These are phyloP conservation scores for Cryphonectria carpinicola DNA, from an alignment of 2,329 filamentous ascomycete genomes.

Conservation along the genomic window DNA sequence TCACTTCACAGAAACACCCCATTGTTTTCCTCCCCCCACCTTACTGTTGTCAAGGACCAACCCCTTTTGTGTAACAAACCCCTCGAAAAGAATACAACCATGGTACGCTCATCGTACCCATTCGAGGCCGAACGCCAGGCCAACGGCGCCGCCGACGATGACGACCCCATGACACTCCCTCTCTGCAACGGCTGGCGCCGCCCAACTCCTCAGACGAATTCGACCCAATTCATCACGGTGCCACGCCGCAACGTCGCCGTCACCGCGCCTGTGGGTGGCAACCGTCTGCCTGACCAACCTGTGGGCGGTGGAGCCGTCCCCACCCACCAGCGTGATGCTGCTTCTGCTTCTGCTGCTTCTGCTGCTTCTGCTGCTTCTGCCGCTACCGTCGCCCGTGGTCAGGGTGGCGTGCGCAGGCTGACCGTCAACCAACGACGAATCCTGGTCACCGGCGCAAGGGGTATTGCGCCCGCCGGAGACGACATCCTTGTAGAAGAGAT, in stretches of 20 bases:
- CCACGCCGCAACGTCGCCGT: not conserved
- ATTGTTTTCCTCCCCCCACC: not conserved
- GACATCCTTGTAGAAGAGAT: not conserved
- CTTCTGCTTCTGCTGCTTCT: too few species aligned
- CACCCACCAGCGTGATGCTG: not conserved
- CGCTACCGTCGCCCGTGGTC: not conserved
- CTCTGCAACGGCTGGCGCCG: conserved; percentile 2
- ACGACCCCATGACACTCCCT: not conserved
- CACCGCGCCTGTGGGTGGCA: not conserved
- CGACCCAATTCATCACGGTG: too few species aligned
- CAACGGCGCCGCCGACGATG: not conserved
- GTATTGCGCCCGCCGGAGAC: not conserved
- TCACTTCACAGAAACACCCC: too few species aligned
- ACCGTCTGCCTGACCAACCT: too few species aligned
- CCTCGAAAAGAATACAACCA: not conserved
- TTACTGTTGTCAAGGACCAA: not conserved
- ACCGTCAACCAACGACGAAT: not conserved
- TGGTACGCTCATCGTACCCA: not conserved
- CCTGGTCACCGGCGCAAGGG: not conserved
- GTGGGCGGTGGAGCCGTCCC: too few species aligned
- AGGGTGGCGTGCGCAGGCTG: not conserved
- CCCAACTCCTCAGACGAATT: not conserved
- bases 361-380: too few species aligned
- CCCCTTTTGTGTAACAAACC: not conserved
- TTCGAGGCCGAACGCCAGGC: conserved; percentile 4